Base-by-base conservation (phyloP, 2,329 filamentous ascomycete genomes). In the Aureobasidium sp. region DNA sequence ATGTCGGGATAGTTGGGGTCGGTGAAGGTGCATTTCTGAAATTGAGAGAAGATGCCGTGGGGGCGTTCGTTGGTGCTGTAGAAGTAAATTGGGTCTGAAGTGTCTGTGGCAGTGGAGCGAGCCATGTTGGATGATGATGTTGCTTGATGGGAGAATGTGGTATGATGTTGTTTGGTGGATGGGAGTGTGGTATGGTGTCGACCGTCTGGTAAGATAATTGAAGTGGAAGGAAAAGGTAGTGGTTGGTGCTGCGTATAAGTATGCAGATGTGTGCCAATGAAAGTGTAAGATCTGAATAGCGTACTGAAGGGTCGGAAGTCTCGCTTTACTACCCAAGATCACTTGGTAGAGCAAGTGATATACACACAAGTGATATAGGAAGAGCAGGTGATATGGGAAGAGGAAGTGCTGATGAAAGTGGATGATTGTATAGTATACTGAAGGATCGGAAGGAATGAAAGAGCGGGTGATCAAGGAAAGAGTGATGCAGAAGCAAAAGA, bases 41-140 rank as follows among this genome's bases (percentile, higher is more conserved):
- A 88, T 72, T 88, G 85, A 0, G 80, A 84, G n/a, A 88, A 76
- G 72, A 79, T 86, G 44, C 83, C 83, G 36, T 79, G 74, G 3
- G 72, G 69, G 0, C 72, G 66, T 61, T 83, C 77, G 15, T 75
- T 75, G 47, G 71, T 69, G 45, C 70, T 67, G 72, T 71, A 75
- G 70, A 75, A 76, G 65, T 66, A 75, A 41, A 75, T 49, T 15
- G 70, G 70, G 3, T 15, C 16, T 3, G 57, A n/a, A 3, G 11
- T 3, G 34, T n/a, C 29, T 10, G 5, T n/a, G 48, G 47, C 11
- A 21, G 21, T 21, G 21, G 5, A 10, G n/a, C 11, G 25, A 32
- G 55, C 21, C 45, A 49, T 59, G 34, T 3, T 59, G 6, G 9
- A 13, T 21, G 21, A 1, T 21, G 1, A 21, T 21, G 21, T 1